A percentile compares a stretch with the other conserved stretches of the same genome.
Conservation (phyloP, 2,329 filamentous ascomycete genomes). For the Fusarium torreyae region DNA sequence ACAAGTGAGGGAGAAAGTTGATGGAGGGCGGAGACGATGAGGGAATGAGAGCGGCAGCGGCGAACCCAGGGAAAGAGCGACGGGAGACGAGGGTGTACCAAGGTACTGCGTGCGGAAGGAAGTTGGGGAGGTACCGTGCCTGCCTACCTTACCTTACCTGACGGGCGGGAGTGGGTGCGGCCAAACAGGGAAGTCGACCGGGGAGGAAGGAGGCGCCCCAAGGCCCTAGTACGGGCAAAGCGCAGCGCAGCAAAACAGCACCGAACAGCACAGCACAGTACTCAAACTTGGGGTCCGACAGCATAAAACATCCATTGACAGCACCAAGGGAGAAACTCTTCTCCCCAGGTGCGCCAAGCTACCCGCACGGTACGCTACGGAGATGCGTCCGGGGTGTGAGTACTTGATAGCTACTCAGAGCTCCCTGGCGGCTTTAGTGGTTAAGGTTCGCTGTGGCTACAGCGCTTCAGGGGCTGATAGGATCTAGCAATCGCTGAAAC, state of each 20-base stretch:
- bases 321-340: conserved; percentile 32
- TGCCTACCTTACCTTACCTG: conserved; percentile 35
- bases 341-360: conserved; percentile 42
- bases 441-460: background rate
- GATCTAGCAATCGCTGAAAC: background rate
- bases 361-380: conserved; percentile 44
- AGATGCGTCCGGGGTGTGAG: conserved; percentile 32
- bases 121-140: conserved; percentile 33
- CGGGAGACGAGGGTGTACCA: conserved; percentile 49
- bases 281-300: conserved; percentile 29
- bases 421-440: conserved; percentile 4
- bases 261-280: conserved; percentile 37
- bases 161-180: conserved; percentile 48
- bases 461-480: conserved; percentile 1
- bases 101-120: conserved; percentile 43
- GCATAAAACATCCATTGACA: conserved; percentile 24
- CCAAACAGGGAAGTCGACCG: conserved; percentile 50
- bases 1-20: conserved; percentile 52
- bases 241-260: conserved; percentile 28
- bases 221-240: conserved; percentile 25
- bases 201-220: conserved; percentile 39
- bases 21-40: conserved; percentile 54
- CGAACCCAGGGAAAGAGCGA: conserved; percentile 47
- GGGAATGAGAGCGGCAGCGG: conserved; percentile 50
- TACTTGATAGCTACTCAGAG: conserved; percentile 36